These are phyloP conservation scores for Zygoascus hellenicus DNA, from an alignment of 1,139 yeast species.

Conservation along the genomic window DNA sequence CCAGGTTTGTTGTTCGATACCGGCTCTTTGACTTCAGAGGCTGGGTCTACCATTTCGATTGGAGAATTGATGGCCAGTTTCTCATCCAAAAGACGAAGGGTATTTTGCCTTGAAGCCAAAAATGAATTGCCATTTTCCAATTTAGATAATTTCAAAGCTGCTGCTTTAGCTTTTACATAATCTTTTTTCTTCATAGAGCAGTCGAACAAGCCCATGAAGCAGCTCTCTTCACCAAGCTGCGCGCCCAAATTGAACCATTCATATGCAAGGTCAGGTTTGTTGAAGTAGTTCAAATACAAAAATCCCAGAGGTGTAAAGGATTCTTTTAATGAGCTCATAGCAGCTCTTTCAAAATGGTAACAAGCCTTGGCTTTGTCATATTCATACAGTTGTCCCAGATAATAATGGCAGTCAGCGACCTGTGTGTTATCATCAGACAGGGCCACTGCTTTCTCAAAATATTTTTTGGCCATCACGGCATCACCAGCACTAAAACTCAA, in stretches of 20 bases:
- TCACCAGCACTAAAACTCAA: conserved; percentile 50
- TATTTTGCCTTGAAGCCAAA: conserved; percentile 2
- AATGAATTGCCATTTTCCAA: not conserved
- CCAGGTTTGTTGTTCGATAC: no score
- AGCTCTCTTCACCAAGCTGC: conserved; percentile 53
- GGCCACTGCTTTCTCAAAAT: conserved; percentile 53
- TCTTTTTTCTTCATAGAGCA: conserved; percentile 20
- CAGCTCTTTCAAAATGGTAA: conserved; percentile 69
- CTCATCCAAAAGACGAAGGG: not conserved
- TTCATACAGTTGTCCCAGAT: conserved; percentile 61
- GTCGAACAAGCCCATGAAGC: conserved; percentile 74
- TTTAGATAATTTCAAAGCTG: conserved; percentile 2
- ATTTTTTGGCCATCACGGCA: conserved; percentile 41
- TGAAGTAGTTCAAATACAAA: conserved; percentile 49
- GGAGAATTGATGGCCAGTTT: no score
- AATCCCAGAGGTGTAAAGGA: conserved; percentile 74
- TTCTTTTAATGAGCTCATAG: conserved; percentile 69
- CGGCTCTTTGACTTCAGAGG: no score
- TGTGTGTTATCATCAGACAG: conserved; percentile 26
- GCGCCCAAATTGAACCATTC: conserved; percentile 85
- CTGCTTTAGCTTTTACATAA: conserved; percentile 7
- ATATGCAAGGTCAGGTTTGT: conserved; percentile 48
- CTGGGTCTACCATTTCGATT: no score
- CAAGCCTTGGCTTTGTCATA: conserved; percentile 39
- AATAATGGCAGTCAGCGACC: conserved; percentile 68